Evolutionary conservation across 2,329 filamentous ascomycete genomes (phyloP).

Genomic region (Clathrospora elynae): DNA sequence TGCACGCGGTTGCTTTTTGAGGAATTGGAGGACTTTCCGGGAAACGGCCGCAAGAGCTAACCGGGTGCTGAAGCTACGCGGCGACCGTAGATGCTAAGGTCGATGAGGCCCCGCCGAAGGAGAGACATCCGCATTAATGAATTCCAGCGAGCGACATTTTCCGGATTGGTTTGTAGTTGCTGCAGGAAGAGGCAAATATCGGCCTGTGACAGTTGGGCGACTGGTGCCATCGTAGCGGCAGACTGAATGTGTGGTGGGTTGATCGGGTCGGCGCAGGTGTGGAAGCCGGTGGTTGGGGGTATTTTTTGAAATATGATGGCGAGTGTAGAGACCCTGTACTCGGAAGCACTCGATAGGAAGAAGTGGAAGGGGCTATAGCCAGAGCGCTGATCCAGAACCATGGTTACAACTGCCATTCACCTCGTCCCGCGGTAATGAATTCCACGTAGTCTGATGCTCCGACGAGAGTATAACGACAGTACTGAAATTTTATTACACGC

Average conservation of each 20-base stretch:
- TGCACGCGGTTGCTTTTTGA: background rate
- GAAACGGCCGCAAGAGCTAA: conserved; percentile 1
- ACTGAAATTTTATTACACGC: background rate
- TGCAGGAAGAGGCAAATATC: background rate
- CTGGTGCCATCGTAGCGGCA: background rate
- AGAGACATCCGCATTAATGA: conserved; percentile 1
- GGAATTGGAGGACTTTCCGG: background rate
- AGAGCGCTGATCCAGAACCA: no score
- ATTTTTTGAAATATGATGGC: no score
- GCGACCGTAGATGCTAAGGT: conserved; percentile 4
- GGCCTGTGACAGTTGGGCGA: background rate
- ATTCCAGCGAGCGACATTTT: background rate
- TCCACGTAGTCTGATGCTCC: no score
- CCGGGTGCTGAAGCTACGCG: conserved; percentile 3
- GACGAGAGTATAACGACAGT: background rate
- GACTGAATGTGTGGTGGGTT: background rate
- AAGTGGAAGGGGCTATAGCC: no score
- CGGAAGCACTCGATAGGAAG: no score
- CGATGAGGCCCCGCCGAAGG: conserved; percentile 1
- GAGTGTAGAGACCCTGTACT: no score
- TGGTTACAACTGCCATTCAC: no score
- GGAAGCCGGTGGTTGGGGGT: no score
- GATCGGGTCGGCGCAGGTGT: no score
- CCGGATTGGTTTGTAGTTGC: conserved; percentile 1
- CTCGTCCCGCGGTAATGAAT: no score